These are phyloP conservation scores for Lepiota brunneoincarnata DNA, from an alignment of 768 basidiomycete genomes.

Conservation along the genomic window DNA sequence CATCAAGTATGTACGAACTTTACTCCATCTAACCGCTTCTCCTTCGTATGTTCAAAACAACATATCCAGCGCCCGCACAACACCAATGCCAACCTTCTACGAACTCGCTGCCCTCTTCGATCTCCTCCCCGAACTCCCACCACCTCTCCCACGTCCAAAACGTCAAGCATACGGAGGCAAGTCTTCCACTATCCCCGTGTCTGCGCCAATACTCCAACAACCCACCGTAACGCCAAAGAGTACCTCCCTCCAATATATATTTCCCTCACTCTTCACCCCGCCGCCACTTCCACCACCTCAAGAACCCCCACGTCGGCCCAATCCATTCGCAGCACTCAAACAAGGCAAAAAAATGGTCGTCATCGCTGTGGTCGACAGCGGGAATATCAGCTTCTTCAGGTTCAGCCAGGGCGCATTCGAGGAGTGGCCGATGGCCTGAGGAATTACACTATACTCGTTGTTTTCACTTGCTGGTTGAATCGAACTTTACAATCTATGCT, in stretches of 20 bases:
- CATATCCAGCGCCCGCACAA: constrained; percentile 67
- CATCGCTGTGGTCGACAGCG: constrained; percentile 85
- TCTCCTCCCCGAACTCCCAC: constrained; percentile 64
- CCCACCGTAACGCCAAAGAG: neutral
- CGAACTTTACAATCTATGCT: neutral
- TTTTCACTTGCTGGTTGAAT: neutral
- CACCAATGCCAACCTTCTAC: constrained; percentile 75
- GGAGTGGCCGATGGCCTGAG: constrained; percentile 68
- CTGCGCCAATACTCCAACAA: constrained; percentile 9
- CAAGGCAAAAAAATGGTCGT: constrained; percentile 81
- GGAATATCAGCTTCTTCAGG: constrained; percentile 84
- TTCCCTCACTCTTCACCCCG: constrained; percentile 25
- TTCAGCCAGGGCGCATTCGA: constrained; percentile 85
- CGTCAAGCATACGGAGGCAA: constrained; percentile 20
- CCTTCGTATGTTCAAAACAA: neutral
- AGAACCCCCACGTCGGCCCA: constrained; percentile 37
- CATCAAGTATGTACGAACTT: constrained; percentile 59
- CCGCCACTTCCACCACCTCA: constrained; percentile 15
- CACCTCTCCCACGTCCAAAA: constrained; percentile 49
- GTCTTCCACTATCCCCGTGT: constrained; percentile 14
- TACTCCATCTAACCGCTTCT: neutral
- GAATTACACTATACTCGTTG: neutral
- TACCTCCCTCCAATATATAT: constrained; percentile 13
- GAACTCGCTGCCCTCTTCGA: constrained; percentile 77
- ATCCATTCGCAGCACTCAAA: constrained; percentile 81